Base-by-base conservation (phyloP, 2,329 filamentous ascomycete genomes). In the Capronia epimyces region DNA sequence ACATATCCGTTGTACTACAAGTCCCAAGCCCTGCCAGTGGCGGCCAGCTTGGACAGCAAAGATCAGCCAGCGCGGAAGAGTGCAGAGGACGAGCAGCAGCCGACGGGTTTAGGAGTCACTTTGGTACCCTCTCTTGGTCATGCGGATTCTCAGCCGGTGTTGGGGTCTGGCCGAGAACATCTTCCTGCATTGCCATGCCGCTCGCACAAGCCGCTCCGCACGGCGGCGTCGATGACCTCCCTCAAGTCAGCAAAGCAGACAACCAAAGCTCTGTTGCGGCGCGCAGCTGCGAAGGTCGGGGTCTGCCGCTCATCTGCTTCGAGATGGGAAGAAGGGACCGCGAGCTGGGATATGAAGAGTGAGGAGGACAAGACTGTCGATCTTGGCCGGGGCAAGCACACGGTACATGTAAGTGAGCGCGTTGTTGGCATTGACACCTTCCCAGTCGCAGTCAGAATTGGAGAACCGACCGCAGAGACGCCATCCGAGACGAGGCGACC, bases 1-100 rank as follows among this genome's bases (percentile, higher is more conserved):
- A 43, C 21, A 10, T 36, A 41, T 43, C 46, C 46, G 4, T 13
- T 16, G 13, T 18, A 32, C 21, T 49, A 43, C 18, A 16, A 43
- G 24, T n/a, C 39, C 10, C 5, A 25, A 16, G 6, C 39, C 9
- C 13, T 42, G 39, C 24, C 18, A 12, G 37, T 16, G 16, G 37
- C n/a, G 16, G 37, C 18, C 16, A 8, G n/a, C 24, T 4, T 16
- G 20, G 21, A n/a, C 20, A 6, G 8, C 6, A 42, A 24, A 24
- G 21, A 20, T 25, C 24, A 42, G 20, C 8, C 24, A 8, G 9
- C 18, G 6, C 39, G n/a, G 12, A 15, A 13, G 39, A 25, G 12
- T 5, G 21, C 18, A 15, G n/a, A 1, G 3, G n/a, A 15, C 21
- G 25, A 16, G n/a, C 13, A 24, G 1, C 5, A n/a, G 9, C 20